phyloP scores from a whole-genome alignment of 116 monocot species.

The Trichopus zeylanicus region DNA sequence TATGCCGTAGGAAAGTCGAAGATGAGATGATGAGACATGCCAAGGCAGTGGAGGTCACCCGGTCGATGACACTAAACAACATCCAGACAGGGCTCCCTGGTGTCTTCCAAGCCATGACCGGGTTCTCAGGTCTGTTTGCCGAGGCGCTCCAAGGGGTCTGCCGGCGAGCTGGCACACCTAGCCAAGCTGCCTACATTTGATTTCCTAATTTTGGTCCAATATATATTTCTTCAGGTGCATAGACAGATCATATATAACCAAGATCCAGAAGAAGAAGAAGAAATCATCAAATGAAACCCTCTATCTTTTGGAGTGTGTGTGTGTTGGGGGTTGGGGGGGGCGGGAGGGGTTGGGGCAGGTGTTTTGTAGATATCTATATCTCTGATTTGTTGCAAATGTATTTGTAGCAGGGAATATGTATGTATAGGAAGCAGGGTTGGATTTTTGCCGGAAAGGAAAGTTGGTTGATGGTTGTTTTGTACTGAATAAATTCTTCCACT shows the following conservation, averaged over 20 bases:
- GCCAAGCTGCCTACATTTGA: not conserved
- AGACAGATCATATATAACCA: not conserved
- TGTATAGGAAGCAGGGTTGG: constrained; percentile 1
- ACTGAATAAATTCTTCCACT: constrained; percentile 1
- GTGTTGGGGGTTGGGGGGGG: no score
- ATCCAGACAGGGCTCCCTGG: constrained; percentile 83
- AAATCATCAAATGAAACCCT: not conserved
- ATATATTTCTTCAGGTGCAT: not conserved
- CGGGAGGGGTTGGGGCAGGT: no score
- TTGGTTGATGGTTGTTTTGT: not conserved
- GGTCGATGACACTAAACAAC: constrained; percentile 78
- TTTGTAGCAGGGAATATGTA: not conserved
- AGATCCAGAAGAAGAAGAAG: not conserved
- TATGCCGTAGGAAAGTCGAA: constrained; percentile 70
- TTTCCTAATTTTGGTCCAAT: not conserved
- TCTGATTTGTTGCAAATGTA: not conserved
- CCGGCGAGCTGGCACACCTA: constrained; percentile 27
- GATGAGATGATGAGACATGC: constrained; percentile 68
- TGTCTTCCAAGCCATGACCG: constrained; percentile 87
- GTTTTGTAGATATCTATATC: not conserved
- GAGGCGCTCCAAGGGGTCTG: constrained; percentile 63
- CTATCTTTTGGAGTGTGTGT: not conserved
- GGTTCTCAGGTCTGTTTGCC: constrained; percentile 65
- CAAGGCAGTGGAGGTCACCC: constrained; percentile 66
- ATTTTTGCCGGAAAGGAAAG: not conserved